Evolutionary conservation across 805 yeast genomes (phyloP).

Genomic region (Danielozyma ontarioensis): DNA sequence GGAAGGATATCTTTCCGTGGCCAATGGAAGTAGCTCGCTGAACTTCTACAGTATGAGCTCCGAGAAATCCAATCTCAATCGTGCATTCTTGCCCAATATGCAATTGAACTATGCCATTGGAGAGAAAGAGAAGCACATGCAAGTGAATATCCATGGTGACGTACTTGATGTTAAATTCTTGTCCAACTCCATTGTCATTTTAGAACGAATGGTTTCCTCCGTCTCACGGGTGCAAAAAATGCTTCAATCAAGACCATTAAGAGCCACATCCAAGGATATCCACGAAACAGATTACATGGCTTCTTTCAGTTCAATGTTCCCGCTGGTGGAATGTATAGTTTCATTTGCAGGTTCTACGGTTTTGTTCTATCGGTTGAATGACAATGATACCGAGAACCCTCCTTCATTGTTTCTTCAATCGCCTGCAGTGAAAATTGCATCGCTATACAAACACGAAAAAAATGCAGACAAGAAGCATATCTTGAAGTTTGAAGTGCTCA

Average conservation of each 20-base stretch:
- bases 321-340: constrained; percentile 46
- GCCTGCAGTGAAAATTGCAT: constrained; percentile 62
- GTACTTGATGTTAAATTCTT: constrained; percentile 61
- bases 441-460: constrained; percentile 45
- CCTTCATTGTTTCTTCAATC: constrained; percentile 59
- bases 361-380: constrained; percentile 39
- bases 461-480: constrained; percentile 35
- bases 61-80: constrained; percentile 45
- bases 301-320: constrained; percentile 16
- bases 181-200: constrained; percentile 48
- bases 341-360: constrained; percentile 70
- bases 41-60: constrained; percentile 44
- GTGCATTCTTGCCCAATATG: constrained; percentile 67
- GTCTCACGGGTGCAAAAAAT: constrained; percentile 36
- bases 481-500: constrained; percentile 48
- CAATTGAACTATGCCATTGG: constrained; percentile 46
- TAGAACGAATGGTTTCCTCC: constrained; percentile 51
- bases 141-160: constrained; percentile 58
- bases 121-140: constrained; percentile 32
- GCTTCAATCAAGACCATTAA: constrained; percentile 15
- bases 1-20: constrained; percentile 68
- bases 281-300: constrained; percentile 4
- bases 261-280: constrained; percentile 2
- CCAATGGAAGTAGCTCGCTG: constrained; percentile 52
- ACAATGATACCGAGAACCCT: constrained; percentile 32